Evolutionary conservation across 2,329 filamentous ascomycete genomes (phyloP), one percentile per base, ranked within the genome.

Genomic region (Botrytis porri): DNA sequence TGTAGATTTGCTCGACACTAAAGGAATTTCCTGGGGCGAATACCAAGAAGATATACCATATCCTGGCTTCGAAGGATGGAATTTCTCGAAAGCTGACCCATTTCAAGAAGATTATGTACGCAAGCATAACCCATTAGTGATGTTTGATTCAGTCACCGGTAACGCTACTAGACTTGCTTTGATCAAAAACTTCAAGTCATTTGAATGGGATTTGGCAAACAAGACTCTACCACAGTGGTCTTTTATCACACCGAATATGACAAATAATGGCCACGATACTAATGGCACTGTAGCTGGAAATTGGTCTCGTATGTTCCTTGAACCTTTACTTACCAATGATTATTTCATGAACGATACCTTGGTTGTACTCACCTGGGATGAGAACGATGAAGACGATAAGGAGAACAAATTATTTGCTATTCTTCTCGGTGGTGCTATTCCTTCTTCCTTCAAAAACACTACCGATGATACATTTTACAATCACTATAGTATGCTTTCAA

Each of bases 241-340:
- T 61, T 88, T 89, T 81, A 86, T 90, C 80, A 86, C 86, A 0
- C 88, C 88, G 0, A 88, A 90, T 80, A 88, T 89, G 88, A 86
- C 88, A 63, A 86, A 88, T 75, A 88, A 92, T 77, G 91, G 89
- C 48, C 90, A 93, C 77, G 83, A 89, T 77, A 84, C 84, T 2
- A 84, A 83, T 18, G 83, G 88, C 18, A 84, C 83, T 22, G 82
- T 82, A 59, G 84, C 86, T 6, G 84, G 85, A 2, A 78, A 81
- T 7, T 89, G 87, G 87, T 83, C 83, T 43, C 83, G 83, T 60
- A 80, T 79, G 73, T 88, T 88, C 79, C 80, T 89, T 61, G 82
- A 85, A 74, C 86, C 87, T 7, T 82, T 89, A 6, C 79, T 89
- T 12, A 80, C 80, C 35, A 83, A 87, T 77, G 80, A 80, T 18